These are phyloP conservation scores for Parsonsia alboflavescens DNA, from an alignment of 257 asterid genomes.

Conservation along the genomic window DNA sequence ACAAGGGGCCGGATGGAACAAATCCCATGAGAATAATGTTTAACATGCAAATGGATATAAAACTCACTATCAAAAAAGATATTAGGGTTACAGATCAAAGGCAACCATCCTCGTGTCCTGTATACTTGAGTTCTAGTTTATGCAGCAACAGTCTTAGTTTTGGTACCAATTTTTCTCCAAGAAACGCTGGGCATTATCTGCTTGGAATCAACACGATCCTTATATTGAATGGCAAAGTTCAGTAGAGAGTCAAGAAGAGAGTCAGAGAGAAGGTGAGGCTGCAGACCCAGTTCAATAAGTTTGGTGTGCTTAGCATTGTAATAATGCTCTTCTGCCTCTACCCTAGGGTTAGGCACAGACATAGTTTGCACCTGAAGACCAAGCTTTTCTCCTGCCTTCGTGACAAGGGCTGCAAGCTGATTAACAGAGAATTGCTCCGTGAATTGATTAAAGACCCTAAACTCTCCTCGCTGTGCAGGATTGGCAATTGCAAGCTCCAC, in stretches of 20 bases:
- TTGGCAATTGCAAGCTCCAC: slow-evolving; percentile 92
- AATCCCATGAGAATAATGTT: background rate
- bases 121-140: slow-evolving; percentile 13
- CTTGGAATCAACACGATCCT: slow-evolving; percentile 74
- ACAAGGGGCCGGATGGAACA: background rate
- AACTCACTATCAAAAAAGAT: background rate
- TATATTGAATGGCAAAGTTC: slow-evolving; percentile 62
- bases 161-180: slow-evolving; percentile 77
- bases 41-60: background rate
- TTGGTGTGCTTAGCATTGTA: slow-evolving; percentile 93
- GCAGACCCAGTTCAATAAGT: slow-evolving; percentile 73
- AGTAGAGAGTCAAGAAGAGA: slow-evolving; percentile 93
- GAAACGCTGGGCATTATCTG: slow-evolving; percentile 97
- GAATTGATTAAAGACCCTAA: slow-evolving; percentile 90
- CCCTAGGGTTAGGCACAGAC: slow-evolving; percentile 91
- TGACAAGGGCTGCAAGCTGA: slow-evolving; percentile 77
- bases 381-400: slow-evolving; percentile 78
- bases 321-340: slow-evolving; percentile 96
- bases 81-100: background rate
- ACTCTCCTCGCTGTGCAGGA: slow-evolving; percentile 86
- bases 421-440: slow-evolving; percentile 97
- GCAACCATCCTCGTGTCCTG: background rate
- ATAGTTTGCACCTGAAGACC: slow-evolving; percentile 70
- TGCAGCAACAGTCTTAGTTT: slow-evolving; percentile 69
- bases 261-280: slow-evolving; percentile 89